phyloP scores from a whole-genome alignment of 176 grass and related monocot genomes.

The Phoenix roebelenii region DNA sequence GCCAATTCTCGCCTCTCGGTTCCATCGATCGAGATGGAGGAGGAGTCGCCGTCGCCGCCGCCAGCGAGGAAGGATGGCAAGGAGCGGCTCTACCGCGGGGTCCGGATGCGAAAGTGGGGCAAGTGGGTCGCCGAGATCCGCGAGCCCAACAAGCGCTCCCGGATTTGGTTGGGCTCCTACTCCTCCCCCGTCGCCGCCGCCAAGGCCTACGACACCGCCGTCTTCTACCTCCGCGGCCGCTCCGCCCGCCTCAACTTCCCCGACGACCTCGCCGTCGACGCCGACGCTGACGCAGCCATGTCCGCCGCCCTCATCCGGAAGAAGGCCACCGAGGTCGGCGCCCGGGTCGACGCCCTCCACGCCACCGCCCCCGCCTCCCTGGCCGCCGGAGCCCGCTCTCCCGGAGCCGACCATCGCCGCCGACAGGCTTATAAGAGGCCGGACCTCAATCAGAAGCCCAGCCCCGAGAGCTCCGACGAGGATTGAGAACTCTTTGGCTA shows the following conservation, averaged over 20 bases:
- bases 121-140: too few relatives aligned
- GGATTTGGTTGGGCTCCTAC: slow-evolving; percentile 13
- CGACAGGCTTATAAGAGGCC: not conserved
- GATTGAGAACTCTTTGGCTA: not conserved
- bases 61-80: not conserved
- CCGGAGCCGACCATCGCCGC: too few relatives aligned
- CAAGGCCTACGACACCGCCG: slow-evolving; percentile 13
- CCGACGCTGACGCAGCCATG: not conserved
- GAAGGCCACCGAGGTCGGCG: slow-evolving; percentile 16
- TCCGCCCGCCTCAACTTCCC: slow-evolving; percentile 16
- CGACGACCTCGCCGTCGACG: slow-evolving; percentile 1
- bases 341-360: slow-evolving; percentile 15
- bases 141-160: slow-evolving; percentile 7
- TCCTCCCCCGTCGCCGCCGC: slow-evolving; percentile 7
- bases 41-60: not conserved
- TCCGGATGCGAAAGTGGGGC: slow-evolving; percentile 6
- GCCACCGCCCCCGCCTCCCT: not conserved
- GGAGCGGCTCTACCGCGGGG: not conserved
- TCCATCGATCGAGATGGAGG: too few relatives aligned
- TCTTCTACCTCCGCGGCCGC: slow-evolving; percentile 17
- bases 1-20: too few relatives aligned
- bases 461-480: slow-evolving; percentile 9
- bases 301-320: slow-evolving; percentile 14
- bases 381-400: not conserved
- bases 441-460: slow-evolving; percentile 12